phyloP scores from a whole-genome alignment of 2,329 filamentous ascomycete genomes.

The Fusarium ramigenum region DNA sequence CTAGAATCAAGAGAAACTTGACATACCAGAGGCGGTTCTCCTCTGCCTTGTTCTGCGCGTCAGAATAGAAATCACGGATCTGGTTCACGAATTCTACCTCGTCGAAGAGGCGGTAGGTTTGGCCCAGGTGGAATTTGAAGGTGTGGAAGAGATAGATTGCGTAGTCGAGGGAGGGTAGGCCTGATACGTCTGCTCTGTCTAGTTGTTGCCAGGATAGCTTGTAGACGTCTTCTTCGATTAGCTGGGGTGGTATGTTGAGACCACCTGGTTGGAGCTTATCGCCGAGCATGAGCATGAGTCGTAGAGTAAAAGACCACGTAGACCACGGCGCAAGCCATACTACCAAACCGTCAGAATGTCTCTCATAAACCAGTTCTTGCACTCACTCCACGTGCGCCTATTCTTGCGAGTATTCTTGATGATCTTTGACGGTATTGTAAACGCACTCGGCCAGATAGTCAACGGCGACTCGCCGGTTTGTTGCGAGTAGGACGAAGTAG shows the following conservation, averaged over 20 bases:
- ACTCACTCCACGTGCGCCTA: conserved; percentile 50
- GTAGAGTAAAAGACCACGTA: conserved; percentile 48
- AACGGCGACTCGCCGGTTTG: conserved; percentile 15
- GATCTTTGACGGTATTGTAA: conserved; percentile 42
- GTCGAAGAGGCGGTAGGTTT: conserved; percentile 49
- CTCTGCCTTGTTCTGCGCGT: conserved; percentile 30
- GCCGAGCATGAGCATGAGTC: conserved; percentile 45
- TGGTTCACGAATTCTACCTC: conserved; percentile 44
- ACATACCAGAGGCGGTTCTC: conserved; percentile 56
- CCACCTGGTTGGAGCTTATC: conserved; percentile 44
- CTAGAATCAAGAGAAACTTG: conserved; percentile 60
- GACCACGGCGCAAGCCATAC: conserved; percentile 48
- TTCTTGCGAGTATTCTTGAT: conserved; percentile 45
- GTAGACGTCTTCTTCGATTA: conserved; percentile 46
- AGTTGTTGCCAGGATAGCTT: conserved; percentile 30
- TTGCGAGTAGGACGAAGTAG: conserved; percentile 2
- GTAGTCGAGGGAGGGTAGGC: conserved; percentile 48
- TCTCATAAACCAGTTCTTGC: accelerated
- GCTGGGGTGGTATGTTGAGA: conserved; percentile 27
- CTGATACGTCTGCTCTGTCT: conserved; percentile 44
- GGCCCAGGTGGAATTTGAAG: conserved; percentile 52
- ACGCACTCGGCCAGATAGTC: conserved; percentile 45
- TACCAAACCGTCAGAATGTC: background rate
- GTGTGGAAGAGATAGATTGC: conserved; percentile 47
- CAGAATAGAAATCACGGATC: conserved; percentile 39